Evolutionary conservation across 805 yeast genomes (phyloP), one percentile per base, ranked within the genome.

Genomic region (Myxozyma sirexii): DNA sequence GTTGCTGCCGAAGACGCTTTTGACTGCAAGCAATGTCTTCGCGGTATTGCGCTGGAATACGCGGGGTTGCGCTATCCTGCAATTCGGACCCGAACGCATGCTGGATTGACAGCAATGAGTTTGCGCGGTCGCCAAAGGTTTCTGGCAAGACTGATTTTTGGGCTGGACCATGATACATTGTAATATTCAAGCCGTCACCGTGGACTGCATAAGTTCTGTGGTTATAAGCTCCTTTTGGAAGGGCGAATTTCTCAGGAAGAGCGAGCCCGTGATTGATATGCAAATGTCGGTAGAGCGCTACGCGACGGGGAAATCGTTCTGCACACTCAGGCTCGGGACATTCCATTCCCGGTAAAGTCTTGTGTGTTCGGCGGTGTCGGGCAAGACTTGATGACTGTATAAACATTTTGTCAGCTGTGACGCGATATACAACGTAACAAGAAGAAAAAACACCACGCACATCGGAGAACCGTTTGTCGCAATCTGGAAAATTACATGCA

Each of bases 401-500:
- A 12, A 12, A 21, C 8, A 21, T 19, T 21, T 37, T 38, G 33
- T 6, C 12, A 42, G 2, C 12, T 50, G 38, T 46, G 46, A 26
- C n/a, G n/a, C n/a, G n/a, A n/a, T n/a, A n/a, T n/a, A 45, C 24
- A 35, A 26, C 12, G 4, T 23, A 13, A 8, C 23, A 39, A 13
- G 10, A 21, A 17, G 24, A 4, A 12, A 10, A 12, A n/a, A n/a
- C n/a, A n/a, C 35, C 13, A 38, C 63, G 3, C 43, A 61, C 65
- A 38, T 97, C 81, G 56, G 88, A 82, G 70, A 90, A 90, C 62
- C 87, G 79, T 73, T 91, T 90, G 54, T 83, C 73, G 75, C 97
- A 90, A 8, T 89, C 89, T 0, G 92, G 90, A 65, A 81, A 88
- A 17, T 84, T 81, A 73, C 97, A 90, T 51, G 83, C 84, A 70